Evolutionary conservation across 78 protist genomes (phyloP).

Genomic region (Dictyostelium intermedium): DNA sequence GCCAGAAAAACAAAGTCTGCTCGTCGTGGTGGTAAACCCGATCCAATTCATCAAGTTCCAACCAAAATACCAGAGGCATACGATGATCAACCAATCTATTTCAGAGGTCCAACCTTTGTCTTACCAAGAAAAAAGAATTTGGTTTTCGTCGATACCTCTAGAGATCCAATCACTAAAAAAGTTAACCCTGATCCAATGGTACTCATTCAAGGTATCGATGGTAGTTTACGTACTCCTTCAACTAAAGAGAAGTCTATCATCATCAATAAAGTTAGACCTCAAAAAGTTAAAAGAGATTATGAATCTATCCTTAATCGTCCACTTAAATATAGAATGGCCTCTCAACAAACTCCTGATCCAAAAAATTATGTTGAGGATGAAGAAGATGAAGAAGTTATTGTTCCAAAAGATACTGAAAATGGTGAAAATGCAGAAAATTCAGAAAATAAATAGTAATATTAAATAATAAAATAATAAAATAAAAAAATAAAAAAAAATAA

Average conservation of each 20-base stretch:
- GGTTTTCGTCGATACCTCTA: constrained; percentile 47
- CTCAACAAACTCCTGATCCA: neutral
- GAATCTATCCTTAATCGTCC: neutral
- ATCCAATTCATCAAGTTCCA: constrained; percentile 61
- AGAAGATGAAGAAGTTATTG: neutral
- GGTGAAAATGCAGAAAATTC: neutral
- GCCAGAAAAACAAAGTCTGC: neutral
- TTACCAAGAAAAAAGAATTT: constrained; percentile 58
- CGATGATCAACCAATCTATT: constrained; percentile 68
- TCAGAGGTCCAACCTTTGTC: constrained; percentile 35
- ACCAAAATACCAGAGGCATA: constrained; percentile 12
- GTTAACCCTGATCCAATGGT: constrained; percentile 71
- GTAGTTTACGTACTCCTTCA: constrained; percentile 75
- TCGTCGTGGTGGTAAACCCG: neutral
- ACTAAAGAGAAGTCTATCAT: neutral
- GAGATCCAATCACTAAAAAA: constrained; percentile 56
- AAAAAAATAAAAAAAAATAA: neutral
- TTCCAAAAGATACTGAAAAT: too few relatives aligned
- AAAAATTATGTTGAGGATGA: too few relatives aligned
- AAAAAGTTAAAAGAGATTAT: constrained; percentile 31
- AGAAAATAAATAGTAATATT: neutral
- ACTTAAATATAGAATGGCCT: neutral
- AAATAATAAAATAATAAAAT: neutral
- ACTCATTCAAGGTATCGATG: constrained; percentile 65
- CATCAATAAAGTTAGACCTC: constrained; percentile 20